These are phyloP conservation scores for Cystoisospora suis DNA, from an alignment of 169 alveolate species.

Conservation along the genomic window DNA sequence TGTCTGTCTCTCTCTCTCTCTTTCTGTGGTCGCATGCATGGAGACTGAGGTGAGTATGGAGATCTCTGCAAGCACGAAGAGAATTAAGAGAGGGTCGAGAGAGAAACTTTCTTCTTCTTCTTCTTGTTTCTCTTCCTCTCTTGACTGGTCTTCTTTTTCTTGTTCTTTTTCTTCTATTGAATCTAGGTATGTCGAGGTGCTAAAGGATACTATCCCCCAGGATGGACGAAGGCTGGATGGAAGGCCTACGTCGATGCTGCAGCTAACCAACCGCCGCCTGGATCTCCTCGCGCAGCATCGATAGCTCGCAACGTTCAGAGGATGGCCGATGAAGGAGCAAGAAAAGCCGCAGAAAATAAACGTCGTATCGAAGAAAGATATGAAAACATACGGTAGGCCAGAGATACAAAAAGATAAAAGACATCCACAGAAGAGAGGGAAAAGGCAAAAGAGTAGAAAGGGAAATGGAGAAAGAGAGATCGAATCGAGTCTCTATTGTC, in stretches of 20 bases:
- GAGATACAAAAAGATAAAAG: no score
- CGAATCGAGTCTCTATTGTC: no score
- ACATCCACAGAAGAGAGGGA: not conserved
- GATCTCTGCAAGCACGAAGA: no score
- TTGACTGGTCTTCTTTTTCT: no score
- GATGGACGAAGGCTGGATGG: constrained; percentile 60
- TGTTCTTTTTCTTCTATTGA: not conserved
- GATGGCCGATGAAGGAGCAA: constrained; percentile 9
- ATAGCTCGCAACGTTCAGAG: not conserved
- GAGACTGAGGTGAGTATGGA: no score
- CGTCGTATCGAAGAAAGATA: constrained; percentile 7
- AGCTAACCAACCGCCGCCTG: not conserved
- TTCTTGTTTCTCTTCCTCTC: not conserved
- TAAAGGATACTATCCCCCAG: constrained; percentile 52
- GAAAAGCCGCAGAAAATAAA: not conserved
- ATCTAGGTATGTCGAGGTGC: constrained; percentile 61
- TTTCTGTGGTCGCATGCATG: not conserved
- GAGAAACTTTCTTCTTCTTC: not conserved
- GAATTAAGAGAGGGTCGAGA: no score
- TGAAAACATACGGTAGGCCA: not conserved
- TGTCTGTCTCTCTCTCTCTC: not conserved
- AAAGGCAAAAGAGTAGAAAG: no score
- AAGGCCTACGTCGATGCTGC: constrained; percentile 45
- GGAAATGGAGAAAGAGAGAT: no score
- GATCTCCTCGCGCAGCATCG: not conserved